Evolutionary conservation across 1,139 yeast genomes (phyloP).

Genomic region (Candida glucosophila): DNA sequence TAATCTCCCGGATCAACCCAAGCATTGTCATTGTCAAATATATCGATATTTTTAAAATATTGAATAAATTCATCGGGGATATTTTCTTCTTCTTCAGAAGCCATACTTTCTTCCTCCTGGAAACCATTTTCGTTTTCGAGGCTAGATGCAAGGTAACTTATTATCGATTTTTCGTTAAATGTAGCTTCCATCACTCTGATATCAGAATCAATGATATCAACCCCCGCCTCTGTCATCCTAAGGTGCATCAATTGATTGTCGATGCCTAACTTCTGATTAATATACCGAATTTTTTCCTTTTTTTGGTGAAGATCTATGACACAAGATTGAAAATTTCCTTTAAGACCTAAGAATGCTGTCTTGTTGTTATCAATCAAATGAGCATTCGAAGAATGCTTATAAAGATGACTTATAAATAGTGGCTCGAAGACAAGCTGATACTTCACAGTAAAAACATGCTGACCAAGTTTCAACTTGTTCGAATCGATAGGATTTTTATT

Average conservation of each 20-base stretch:
- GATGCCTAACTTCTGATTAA: conserved; percentile 48
- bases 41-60: conserved; percentile 29
- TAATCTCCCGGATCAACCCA: conserved; percentile 86
- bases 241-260: conserved; percentile 49
- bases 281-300: conserved; percentile 56
- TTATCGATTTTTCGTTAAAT: conserved; percentile 49
- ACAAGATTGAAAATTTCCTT: conserved; percentile 60
- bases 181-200: conserved; percentile 61
- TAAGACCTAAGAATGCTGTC: conserved; percentile 68
- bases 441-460: conserved; percentile 71
- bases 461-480: conserved; percentile 56
- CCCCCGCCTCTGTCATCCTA: conserved; percentile 70
- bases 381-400: conserved; percentile 46
- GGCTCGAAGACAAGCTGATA: conserved; percentile 72
- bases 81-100: conserved; percentile 2
- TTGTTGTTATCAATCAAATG: conserved; percentile 35
- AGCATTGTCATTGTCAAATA: conserved; percentile 12
- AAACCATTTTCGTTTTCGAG: conserved; percentile 17
- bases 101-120: neutral
- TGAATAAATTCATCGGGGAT: conserved; percentile 1
- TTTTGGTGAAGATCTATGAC: conserved; percentile 77
- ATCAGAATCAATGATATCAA: conserved; percentile 65
- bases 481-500: conserved; percentile 17
- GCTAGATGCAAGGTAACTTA: conserved; percentile 38
- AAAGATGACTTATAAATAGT: conserved; percentile 62